Percentiles rank a stretch among this genome's conserved stretches.
phyloP scores from a whole-genome alignment of 1,139 yeast genomes.

The Zhuliangozyma blackwelliae region DNA sequence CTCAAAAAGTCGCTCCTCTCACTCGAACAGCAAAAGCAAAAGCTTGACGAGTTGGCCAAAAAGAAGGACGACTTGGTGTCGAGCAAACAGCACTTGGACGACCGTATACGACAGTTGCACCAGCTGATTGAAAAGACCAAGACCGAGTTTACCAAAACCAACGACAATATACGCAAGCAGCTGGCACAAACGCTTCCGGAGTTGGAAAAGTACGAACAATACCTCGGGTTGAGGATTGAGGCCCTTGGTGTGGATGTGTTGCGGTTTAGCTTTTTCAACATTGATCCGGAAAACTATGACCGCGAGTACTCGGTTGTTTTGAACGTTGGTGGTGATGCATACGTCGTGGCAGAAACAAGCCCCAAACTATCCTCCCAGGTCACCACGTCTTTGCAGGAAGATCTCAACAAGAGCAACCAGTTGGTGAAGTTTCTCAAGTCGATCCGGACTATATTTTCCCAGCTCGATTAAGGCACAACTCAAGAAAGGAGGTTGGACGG shows the following conservation, averaged over 20 bases:
- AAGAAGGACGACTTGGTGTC: conserved; percentile 19
- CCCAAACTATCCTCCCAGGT: conserved; percentile 29
- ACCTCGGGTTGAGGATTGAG: conserved; percentile 43
- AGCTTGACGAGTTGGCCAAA: conserved; percentile 23
- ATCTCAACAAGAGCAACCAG: conserved; percentile 34
- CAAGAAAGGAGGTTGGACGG: too few relatives aligned
- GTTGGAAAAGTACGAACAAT: conserved; percentile 38
- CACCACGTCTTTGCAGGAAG: conserved; percentile 17
- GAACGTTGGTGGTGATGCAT: conserved; percentile 31
- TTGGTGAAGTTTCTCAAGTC: conserved; percentile 37
- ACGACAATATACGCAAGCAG: conserved; percentile 3
- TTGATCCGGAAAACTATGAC: conserved; percentile 37
- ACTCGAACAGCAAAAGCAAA: conserved; percentile 21
- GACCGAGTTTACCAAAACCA: conserved; percentile 3
- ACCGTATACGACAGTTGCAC: conserved; percentile 24
- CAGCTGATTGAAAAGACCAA: conserved; percentile 12
- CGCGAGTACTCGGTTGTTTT: conserved; percentile 36
- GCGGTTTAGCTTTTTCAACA: conserved; percentile 36
- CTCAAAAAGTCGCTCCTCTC: conserved; percentile 1
- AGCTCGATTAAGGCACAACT: too few relatives aligned
- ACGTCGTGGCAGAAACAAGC: conserved; percentile 23
- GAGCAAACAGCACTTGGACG: conserved; percentile 21
- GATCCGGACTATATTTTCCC: conserved; percentile 20
- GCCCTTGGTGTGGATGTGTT: conserved; percentile 35
- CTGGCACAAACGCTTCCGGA: conserved; percentile 30